Evolutionary conservation across 768 basidiomycete species (phyloP).

Genomic region (Psilocybe tampanensis): DNA sequence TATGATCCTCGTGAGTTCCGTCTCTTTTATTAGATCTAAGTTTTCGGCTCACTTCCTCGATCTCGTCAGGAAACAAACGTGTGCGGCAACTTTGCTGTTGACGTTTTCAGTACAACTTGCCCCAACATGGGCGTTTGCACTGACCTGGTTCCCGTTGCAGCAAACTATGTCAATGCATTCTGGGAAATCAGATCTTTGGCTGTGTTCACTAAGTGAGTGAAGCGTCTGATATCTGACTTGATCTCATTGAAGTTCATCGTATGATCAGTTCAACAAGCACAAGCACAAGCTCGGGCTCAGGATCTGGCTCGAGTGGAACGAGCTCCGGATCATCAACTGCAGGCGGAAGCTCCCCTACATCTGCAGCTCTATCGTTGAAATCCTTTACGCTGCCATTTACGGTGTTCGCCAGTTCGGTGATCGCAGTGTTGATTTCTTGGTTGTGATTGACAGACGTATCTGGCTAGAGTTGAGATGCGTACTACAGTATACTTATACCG

Average conservation of each 20-base stretch:
- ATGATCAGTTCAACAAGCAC: background rate
- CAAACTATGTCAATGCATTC: constrained; percentile 4
- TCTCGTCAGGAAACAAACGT: constrained; percentile 8
- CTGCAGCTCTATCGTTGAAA: background rate
- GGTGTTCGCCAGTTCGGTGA: background rate
- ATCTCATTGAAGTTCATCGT: background rate
- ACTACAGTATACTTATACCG: background rate
- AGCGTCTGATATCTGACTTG: background rate
- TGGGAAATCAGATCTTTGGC: constrained; percentile 8
- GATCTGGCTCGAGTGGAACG: background rate
- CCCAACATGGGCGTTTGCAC: constrained; percentile 4
- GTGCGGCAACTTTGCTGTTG: constrained; percentile 12
- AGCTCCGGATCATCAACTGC: background rate
- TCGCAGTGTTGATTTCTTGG: background rate
- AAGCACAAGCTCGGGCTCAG: background rate
- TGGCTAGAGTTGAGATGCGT: no score
- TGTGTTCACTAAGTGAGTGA: constrained; percentile 11
- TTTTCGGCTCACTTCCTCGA: background rate
- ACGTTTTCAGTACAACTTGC: constrained; percentile 4
- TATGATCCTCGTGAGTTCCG: background rate
- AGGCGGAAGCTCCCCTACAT: background rate
- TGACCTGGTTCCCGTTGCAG: constrained; percentile 4
- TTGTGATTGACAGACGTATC: background rate
- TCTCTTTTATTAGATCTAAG: background rate
- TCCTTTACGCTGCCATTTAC: background rate